Conservation (phyloP, 2,329 filamentous ascomycete genomes). For the Daldinia sp. region DNA sequence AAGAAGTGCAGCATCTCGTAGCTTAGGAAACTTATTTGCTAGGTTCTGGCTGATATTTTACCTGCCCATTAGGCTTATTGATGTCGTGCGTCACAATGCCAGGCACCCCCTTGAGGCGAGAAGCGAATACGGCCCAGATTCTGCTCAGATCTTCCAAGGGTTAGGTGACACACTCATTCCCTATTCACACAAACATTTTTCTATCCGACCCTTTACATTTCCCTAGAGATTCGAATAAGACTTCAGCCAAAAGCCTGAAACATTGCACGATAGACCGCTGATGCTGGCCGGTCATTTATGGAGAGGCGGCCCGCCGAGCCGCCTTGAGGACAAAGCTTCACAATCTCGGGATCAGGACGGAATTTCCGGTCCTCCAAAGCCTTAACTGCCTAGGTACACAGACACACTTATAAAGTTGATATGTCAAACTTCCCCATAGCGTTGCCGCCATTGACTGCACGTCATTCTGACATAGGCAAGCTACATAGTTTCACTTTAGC, state of each 20-base stretch:
- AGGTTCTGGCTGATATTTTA: conserved; percentile 43
- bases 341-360: conserved; percentile 33
- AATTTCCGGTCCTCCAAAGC: conserved; percentile 30
- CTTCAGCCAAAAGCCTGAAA: conserved; percentile 42
- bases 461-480: conserved; percentile 21
- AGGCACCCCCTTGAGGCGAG: conserved; percentile 25
- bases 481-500: background rate
- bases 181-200: conserved; percentile 19
- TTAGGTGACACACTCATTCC: conserved; percentile 12
- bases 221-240: conserved; percentile 25
- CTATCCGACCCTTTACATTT: conserved; percentile 25
- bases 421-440: conserved; percentile 21
- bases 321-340: conserved; percentile 24
- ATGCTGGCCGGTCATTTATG: conserved; percentile 39
- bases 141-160: conserved; percentile 18
- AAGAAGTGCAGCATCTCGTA: conserved; percentile 33
- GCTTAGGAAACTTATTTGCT: conserved; percentile 33
- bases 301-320: conserved; percentile 40
- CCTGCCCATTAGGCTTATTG: conserved; percentile 44
- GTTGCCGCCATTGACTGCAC: conserved; percentile 30
- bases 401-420: conserved; percentile 9
- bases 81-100: conserved; percentile 38
- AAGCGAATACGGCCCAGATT: conserved; percentile 32
- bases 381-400: conserved; percentile 6
- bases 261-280: conserved; percentile 26